Conservation (phyloP, 179 eudicot species). For the Spinacia oleracea region DNA sequence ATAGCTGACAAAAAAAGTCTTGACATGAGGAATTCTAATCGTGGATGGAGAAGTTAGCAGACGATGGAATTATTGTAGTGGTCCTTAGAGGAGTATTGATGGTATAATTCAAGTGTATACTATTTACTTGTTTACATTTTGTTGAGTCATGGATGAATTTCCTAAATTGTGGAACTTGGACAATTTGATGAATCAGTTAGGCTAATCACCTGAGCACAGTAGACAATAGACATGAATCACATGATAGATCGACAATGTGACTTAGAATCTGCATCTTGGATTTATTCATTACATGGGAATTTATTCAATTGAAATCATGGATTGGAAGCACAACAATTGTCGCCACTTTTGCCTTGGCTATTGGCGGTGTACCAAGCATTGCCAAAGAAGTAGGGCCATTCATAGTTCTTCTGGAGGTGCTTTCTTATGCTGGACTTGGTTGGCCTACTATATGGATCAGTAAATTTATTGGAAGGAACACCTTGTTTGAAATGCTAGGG, state of each 20-base stretch:
- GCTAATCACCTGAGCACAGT: not conserved
- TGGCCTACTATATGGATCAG: not conserved
- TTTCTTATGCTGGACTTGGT: not conserved
- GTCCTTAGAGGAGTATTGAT: not conserved
- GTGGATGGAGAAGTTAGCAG: not conserved
- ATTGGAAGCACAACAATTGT: not conserved
- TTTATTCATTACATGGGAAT: not conserved
- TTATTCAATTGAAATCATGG: not conserved
- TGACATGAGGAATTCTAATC: not conserved
- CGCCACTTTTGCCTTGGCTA: not conserved
- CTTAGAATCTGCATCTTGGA: not conserved
- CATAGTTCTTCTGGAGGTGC: not conserved
- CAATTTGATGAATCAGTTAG: not conserved
- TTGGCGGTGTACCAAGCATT: not conserved
- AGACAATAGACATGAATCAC: not conserved
- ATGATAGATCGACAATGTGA: not conserved
- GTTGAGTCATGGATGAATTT: not conserved
- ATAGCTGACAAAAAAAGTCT: not conserved
- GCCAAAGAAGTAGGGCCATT: not conserved
- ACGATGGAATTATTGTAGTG: not conserved
- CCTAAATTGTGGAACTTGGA: not conserved
- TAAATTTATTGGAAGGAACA: not conserved
- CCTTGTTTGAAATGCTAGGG: not conserved
- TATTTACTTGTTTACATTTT: not conserved
- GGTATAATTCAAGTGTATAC: not conserved